These are phyloP conservation scores for baker's yeast (Saccharomyces cerevisiae) DNA, from an alignment of 805 yeast species.

Conservation along the genomic window DNA sequence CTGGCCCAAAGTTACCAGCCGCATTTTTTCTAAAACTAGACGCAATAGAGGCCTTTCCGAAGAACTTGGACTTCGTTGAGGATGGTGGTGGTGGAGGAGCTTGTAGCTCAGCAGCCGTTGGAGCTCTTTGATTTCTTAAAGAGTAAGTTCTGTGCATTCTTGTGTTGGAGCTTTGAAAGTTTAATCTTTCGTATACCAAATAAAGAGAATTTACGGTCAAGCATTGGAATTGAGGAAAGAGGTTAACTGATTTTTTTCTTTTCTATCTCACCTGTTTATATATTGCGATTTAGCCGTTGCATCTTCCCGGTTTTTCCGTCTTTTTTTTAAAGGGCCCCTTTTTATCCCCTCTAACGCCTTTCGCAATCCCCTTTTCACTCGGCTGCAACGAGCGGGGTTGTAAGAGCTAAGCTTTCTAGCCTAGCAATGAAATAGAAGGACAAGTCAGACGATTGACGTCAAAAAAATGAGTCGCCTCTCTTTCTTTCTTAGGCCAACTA, in stretches of 20 bases:
- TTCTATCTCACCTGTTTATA: background rate
- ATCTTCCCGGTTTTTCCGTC: background rate
- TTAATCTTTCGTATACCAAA: background rate
- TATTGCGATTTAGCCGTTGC: background rate
- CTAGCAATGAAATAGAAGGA: background rate
- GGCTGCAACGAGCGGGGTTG: background rate
- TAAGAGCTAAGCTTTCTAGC: background rate
- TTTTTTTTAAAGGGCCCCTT: background rate
- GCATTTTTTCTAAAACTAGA: slow-evolving; percentile 68
- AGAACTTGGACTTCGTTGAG: slow-evolving; percentile 62
- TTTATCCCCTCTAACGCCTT: background rate
- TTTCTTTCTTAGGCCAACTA: background rate
- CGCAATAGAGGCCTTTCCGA: slow-evolving; percentile 66
- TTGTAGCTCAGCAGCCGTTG: slow-evolving; percentile 73
- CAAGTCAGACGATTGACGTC: background rate
- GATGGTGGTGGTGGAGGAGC: slow-evolving; percentile 79
- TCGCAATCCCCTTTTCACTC: background rate
- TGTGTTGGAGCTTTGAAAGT: background rate
- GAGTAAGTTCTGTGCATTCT: slow-evolving; percentile 80
- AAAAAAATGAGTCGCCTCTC: background rate
- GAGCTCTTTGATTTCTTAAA: slow-evolving; percentile 68
- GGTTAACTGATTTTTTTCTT: background rate
- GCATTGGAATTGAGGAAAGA: background rate
- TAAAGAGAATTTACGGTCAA: background rate
- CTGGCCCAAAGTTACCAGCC: slow-evolving; percentile 92